phyloP scores from a whole-genome alignment of 192 early-diverging fungal genomes.

The Podila horticola region DNA sequence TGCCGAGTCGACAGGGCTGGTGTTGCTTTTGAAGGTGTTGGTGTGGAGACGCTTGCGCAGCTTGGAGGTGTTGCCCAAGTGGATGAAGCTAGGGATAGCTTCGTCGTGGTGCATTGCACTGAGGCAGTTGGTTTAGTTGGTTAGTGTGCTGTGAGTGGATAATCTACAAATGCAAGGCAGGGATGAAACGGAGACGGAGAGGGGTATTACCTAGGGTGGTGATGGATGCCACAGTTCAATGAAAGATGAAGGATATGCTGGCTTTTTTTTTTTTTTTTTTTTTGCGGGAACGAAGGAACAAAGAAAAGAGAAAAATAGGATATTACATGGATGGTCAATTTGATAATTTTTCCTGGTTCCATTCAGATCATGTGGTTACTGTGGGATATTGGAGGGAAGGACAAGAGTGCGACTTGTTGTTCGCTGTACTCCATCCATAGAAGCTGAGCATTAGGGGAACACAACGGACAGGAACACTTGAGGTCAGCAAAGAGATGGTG shows the following conservation, averaged over 20 bases:
- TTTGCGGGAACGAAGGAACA: not conserved
- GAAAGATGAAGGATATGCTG: too few species aligned
- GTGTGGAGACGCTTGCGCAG: not conserved
- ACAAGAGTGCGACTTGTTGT: too few species aligned
- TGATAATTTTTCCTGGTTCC: too few species aligned
- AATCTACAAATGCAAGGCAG: not conserved
- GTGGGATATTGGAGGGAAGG: too few species aligned
- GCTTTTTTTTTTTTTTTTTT: too few species aligned
- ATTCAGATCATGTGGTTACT: too few species aligned
- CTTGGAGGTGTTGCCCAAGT: constrained; percentile 14
- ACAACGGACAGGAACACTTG: too few species aligned
- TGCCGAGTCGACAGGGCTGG: not conserved
- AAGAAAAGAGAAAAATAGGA: not conserved
- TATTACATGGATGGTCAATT: not conserved
- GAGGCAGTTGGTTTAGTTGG: not conserved
- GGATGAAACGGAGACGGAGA: not conserved
- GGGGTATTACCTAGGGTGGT: not conserved
- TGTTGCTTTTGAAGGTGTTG: constrained; percentile 1
- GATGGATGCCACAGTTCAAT: not conserved
- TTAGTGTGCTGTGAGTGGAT: not conserved
- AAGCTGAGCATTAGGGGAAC: too few species aligned
- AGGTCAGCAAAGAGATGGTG: too few species aligned
- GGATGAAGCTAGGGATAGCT: constrained; percentile 41
- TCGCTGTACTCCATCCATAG: too few species aligned
- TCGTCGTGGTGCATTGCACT: not conserved